Base-by-base conservation (phyloP, 208 protist genomes). In the Acanthamoeba healyi region DNA sequence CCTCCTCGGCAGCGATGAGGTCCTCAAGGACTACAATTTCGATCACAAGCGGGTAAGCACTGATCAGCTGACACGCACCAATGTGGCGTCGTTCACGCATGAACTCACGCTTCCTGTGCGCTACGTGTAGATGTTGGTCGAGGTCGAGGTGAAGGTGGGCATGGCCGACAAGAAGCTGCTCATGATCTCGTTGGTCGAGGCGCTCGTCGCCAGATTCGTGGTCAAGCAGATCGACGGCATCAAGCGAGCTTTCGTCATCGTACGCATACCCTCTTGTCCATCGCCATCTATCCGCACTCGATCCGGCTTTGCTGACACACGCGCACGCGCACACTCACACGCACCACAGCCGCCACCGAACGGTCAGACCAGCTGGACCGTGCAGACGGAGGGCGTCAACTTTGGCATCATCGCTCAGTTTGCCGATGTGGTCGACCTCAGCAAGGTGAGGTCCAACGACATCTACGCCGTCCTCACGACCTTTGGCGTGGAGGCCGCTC, bases 401-500 rank as follows among this genome's bases (percentile, higher is more conserved):
- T 88, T 98, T 14, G 1, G 46, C 38, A 95, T 91, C 5, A 10
- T 97, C 14, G 94, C 88, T 32, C 14, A 94, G 26, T 56, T 97
- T 15, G 44, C 51, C 61, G 93, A 96, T 9, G 67, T 95, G 1
- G 38, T 97, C 22, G 94, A 97, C 6, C 46, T 98, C 15, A 95
- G 92, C 84, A 72, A 95, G 36, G n/a, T 99, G 9, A 34, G 95
- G 26, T 96, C 74, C 38, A 99, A 98, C 93, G 95, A 98, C 84
- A 94, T 98, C 63, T 36, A 74, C 24, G 34, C 65, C 7, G 87
- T 98, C 5, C 82, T 97, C 17, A 70, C 38, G 32, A 95, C 81
- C 32, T 98, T 96, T 88, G 96, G 98, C 95, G 96, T 98, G 17
- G 98, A 99, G 95, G 98, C 98, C 4, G 98, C 97, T 7, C 74